These are phyloP conservation scores for Collybia sordida DNA, from an alignment of 768 basidiomycete genomes.

Conservation along the genomic window DNA sequence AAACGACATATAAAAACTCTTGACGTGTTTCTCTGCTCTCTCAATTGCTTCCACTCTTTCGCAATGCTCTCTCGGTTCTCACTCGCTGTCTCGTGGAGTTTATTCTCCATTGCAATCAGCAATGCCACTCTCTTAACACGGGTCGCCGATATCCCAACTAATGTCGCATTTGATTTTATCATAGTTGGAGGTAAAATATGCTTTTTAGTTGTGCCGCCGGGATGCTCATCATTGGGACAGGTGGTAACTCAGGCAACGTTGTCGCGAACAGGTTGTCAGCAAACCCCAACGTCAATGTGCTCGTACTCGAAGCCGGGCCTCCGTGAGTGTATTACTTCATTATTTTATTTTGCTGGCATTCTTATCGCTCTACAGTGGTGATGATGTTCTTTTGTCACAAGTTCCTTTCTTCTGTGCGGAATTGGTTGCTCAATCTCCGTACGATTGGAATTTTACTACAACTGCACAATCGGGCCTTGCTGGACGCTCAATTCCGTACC, in stretches of 20 bases:
- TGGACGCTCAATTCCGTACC: constrained; percentile 16
- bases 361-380: constrained; percentile 5
- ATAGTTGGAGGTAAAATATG: constrained; percentile 11
- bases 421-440: constrained; percentile 7
- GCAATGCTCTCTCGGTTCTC: neutral
- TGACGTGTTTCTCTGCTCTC: neutral
- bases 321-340: constrained; percentile 11
- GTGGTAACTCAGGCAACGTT: constrained; percentile 12
- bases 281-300: constrained; percentile 14
- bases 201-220: neutral
- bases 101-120: neutral
- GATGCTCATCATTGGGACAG: neutral
- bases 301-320: constrained; percentile 23
- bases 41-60: neutral
- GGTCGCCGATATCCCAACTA: neutral
- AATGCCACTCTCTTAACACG: neutral
- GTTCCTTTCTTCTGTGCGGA: constrained; percentile 12
- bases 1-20: neutral
- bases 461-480: constrained; percentile 17
- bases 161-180: constrained; percentile 10
- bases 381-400: constrained; percentile 13
- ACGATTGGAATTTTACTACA: constrained; percentile 27
- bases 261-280: constrained; percentile 24
- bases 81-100: neutral
- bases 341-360: neutral